A percentile compares a stretch with the other conserved stretches of the same genome.
Evolutionary conservation across 164 flowering plant species (phyloP).

Genomic region (Macadamia tetraphylla): DNA sequence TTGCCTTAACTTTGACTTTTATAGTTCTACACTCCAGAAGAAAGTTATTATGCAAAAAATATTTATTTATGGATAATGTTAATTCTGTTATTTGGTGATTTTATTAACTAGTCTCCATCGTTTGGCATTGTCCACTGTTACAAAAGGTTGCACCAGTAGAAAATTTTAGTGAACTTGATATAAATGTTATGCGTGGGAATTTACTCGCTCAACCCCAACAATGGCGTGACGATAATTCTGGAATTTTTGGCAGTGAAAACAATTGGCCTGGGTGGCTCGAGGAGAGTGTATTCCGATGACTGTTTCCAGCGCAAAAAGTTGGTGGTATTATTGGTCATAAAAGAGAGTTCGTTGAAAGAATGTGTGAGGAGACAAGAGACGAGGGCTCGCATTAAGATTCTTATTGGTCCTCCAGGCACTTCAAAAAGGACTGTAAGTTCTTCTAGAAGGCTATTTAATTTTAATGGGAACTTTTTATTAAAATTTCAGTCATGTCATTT

Average conservation of each 20-base stretch:
- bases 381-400: too few species aligned
- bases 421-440: constrained; percentile 89
- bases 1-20: too few species aligned
- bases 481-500: background rate
- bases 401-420: constrained; percentile 90
- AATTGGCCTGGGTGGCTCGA: constrained; percentile 99
- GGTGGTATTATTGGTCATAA: constrained; percentile 96
- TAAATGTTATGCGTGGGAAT: constrained; percentile 10
- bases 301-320: constrained; percentile 92
- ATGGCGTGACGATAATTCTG: constrained; percentile 22
- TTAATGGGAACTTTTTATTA: background rate
- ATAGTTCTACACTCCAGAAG: too few species aligned
- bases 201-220: constrained; percentile 10
- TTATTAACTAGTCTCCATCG: too few species aligned
- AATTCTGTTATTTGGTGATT: background rate
- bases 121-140: constrained; percentile 7
- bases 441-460: background rate
- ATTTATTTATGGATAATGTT: too few species aligned
- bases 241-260: constrained; percentile 43
- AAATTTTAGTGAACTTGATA: constrained; percentile 11
- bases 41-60: too few species aligned
- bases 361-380: too few species aligned
- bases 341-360: constrained; percentile 89
- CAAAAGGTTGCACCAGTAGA: constrained; percentile 24
- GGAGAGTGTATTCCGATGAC: constrained; percentile 78